Base-by-base conservation (phyloP, 495 filamentous ascomycete species). In the Daldinia grandis region DNA sequence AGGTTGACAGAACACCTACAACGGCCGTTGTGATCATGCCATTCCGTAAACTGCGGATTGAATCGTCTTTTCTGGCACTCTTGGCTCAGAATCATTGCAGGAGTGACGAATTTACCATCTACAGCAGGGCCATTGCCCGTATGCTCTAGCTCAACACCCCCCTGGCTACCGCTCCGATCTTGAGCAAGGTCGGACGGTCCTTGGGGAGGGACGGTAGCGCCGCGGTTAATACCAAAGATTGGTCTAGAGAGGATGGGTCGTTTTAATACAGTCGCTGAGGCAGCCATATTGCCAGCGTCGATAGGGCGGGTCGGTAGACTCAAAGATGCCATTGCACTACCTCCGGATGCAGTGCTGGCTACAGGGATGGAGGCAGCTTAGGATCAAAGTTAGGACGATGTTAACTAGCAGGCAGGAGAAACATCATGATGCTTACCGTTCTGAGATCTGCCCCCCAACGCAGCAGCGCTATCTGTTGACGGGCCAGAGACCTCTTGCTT, bases 61-160 rank as follows among this genome's bases (percentile, higher is more conserved):
- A 80, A 81, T 21, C 54, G 28, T 5, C 76, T 73, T 15, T 31
- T 24, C 64, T 81, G 78, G 40, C 79, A 81, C 66, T 65, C 73
- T 3, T 31, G 28, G 3, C 66, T 69, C 0, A 54, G 28, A 24
- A 57, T 31, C 21, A 25, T 25, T n/a, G 31, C 9, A 10, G 30
- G 30, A 37, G 54, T 37, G 19, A 21, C 42, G 5, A 4, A 47
- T 21, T 24, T 47, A 12, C 42, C 42, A 4, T 47, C 42, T 12
- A 47, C 19, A 12, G 17, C 19, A 47, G 19, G 42, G 19, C 8
- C 24, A 47, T 12, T 47, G 0, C 4, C 42, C 9, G 9, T 8
- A 47, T 47, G 8, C 8, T 21, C 19, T 47, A 9, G 21, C 42
- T 24, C 17, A 10, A 47, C 8, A 47, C 19, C 19, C 19, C 17